These are phyloP conservation scores for Clavispora carvajalis DNA, from an alignment of 805 yeast species.

Conservation along the genomic window DNA sequence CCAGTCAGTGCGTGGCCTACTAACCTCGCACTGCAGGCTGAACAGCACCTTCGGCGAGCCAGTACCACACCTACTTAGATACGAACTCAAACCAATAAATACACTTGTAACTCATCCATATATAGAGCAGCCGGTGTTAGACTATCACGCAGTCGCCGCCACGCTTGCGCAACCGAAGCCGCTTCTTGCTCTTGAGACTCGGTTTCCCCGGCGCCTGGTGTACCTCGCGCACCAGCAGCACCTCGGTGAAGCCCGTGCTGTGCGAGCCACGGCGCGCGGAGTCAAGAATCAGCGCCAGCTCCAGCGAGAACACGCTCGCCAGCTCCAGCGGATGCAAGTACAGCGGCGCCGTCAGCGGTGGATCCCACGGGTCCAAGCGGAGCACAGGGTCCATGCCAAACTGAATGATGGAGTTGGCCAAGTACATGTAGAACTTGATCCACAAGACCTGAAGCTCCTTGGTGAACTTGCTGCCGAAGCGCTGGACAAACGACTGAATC, in stretches of 20 bases:
- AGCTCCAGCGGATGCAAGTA: background rate
- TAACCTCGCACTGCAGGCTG: too few relatives aligned
- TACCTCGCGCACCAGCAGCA: background rate
- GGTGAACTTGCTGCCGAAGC: conserved; percentile 52
- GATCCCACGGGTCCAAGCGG: conserved; percentile 7
- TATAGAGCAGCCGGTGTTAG: conserved; percentile 1
- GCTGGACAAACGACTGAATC: conserved; percentile 60
- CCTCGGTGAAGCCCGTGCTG: conserved; percentile 6
- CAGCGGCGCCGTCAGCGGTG: background rate
- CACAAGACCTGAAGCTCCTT: conserved; percentile 62
- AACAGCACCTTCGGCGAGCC: too few relatives aligned
- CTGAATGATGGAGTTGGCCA: conserved; percentile 63
- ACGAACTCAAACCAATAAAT: too few relatives aligned
- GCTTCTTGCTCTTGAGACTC: too few relatives aligned
- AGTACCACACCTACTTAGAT: too few relatives aligned
- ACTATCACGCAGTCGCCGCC: conserved; percentile 10
- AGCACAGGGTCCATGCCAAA: conserved; percentile 50
- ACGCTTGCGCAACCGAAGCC: conserved; percentile 4
- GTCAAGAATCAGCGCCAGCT: conserved; percentile 4
- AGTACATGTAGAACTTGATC: conserved; percentile 63
- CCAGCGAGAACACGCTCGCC: conserved; percentile 6
- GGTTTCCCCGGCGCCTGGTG: background rate
- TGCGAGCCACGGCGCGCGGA: conserved; percentile 8
- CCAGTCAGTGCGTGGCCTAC: too few relatives aligned
- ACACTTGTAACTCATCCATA: too few relatives aligned